Evolutionary conservation across 2,329 filamentous ascomycete genomes (phyloP).

Genomic region (Aspergillus carbonarius): DNA sequence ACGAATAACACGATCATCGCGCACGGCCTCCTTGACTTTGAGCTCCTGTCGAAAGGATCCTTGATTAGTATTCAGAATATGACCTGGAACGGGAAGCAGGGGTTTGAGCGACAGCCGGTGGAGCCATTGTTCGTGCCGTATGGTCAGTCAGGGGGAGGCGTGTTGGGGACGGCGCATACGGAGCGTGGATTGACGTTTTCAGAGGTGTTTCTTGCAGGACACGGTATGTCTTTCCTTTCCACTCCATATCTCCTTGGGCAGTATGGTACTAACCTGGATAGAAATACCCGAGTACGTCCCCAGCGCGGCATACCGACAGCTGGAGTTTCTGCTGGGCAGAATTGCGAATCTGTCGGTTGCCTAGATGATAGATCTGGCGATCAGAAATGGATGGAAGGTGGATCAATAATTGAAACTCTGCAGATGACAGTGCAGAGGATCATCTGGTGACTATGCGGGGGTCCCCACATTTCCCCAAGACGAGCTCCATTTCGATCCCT

Average conservation of each 20-base stretch:
- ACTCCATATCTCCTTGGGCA: not conserved
- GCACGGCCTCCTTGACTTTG: constrained; percentile 69
- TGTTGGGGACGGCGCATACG: constrained; percentile 68
- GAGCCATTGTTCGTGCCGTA: constrained; percentile 63
- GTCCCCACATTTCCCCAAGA: too few relatives aligned
- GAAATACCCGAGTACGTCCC: constrained; percentile 65
- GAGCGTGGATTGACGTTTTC: constrained; percentile 76
- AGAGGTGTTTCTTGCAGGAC: constrained; percentile 63
- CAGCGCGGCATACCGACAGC: constrained; percentile 65
- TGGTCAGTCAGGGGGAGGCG: constrained; percentile 56
- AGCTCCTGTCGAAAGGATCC: constrained; percentile 68
- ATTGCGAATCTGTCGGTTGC: constrained; percentile 40
- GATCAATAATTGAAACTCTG: not conserved
- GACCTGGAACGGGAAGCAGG: constrained; percentile 71
- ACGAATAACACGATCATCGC: constrained; percentile 72
- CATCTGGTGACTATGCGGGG: too few relatives aligned
- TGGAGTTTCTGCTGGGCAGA: constrained; percentile 73
- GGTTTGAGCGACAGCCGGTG: constrained; percentile 62
- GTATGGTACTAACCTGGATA: not conserved
- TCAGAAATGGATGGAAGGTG: not conserved
- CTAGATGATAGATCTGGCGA: not conserved
- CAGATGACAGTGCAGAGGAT: not conserved
- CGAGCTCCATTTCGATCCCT: too few relatives aligned
- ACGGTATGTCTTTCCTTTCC: constrained; percentile 37
- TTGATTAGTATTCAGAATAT: constrained; percentile 76